phyloP scores from a whole-genome alignment of 2,329 filamentous ascomycete genomes.

The Phymatotrichopsis omnivora region DNA sequence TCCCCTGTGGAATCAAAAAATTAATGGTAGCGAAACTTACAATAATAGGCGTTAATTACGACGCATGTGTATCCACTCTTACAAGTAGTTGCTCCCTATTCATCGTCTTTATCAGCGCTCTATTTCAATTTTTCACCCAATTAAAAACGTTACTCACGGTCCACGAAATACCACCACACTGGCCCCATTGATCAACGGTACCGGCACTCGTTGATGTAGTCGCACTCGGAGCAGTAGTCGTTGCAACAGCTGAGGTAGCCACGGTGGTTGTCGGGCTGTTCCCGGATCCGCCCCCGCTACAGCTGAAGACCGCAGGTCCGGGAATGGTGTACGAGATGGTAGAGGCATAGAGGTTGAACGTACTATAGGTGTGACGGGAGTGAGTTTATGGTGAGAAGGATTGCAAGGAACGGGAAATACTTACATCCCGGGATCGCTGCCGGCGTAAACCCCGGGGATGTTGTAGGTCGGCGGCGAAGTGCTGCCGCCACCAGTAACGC shows the following conservation, averaged over 20 bases:
- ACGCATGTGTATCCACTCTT: constrained; percentile 22
- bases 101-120: no score
- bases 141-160: no score
- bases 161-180: constrained; percentile 17
- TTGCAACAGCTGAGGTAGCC: not conserved
- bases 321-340: constrained; percentile 37
- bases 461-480: constrained; percentile 29
- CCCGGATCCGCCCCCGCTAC: constrained; percentile 23
- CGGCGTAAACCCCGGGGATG: constrained; percentile 31
- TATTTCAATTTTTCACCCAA: no score
- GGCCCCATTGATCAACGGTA: constrained; percentile 17
- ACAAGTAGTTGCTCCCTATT: constrained; percentile 26
- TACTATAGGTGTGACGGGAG: no score
- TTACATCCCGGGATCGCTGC: constrained; percentile 30
- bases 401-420: constrained; percentile 22
- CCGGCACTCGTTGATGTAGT: not conserved
- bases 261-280: constrained; percentile 6
- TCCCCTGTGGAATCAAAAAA: not conserved
- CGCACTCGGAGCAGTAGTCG: constrained; percentile 3
- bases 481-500: constrained; percentile 28
- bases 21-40: not conserved
- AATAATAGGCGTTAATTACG: constrained; percentile 27
- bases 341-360: constrained; percentile 35
- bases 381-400: not conserved
- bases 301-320: constrained; percentile 34